Conservation (phyloP, 352 stramenopile species). For the Nothophytophthora sp. region DNA sequence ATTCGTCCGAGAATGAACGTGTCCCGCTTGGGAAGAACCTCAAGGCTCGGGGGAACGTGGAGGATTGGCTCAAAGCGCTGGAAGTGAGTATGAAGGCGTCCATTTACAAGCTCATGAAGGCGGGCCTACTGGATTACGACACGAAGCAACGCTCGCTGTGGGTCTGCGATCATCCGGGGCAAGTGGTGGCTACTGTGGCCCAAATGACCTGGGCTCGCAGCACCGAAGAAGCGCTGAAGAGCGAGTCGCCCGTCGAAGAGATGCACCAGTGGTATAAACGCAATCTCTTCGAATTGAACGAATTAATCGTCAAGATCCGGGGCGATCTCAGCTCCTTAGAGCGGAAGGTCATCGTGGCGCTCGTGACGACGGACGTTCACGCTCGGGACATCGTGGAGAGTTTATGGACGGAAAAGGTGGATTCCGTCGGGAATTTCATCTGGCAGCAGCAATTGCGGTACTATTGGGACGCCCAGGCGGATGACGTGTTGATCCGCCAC, state of each 20-base stretch:
- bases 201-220: slow-evolving; percentile 93
- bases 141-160: slow-evolving; percentile 77
- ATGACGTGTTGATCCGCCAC: slow-evolving; percentile 91
- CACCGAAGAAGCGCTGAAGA: slow-evolving; percentile 83
- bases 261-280: slow-evolving; percentile 77
- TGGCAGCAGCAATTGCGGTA: slow-evolving; percentile 96
- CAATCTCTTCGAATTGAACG: slow-evolving; percentile 85
- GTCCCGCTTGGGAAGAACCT: slow-evolving; percentile 92
- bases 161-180: slow-evolving; percentile 90
- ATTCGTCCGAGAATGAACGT: slow-evolving; percentile 89
- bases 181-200: slow-evolving; percentile 93
- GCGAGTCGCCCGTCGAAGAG: slow-evolving; percentile 32
- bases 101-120: slow-evolving; percentile 94
- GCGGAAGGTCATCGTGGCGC: slow-evolving; percentile 92
- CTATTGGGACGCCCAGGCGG: slow-evolving; percentile 90
- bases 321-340: slow-evolving; percentile 87
- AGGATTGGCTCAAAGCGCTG: slow-evolving; percentile 88
- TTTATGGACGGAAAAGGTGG: slow-evolving; percentile 71
- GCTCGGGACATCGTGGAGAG: slow-evolving; percentile 88
- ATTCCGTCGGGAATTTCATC: slow-evolving; percentile 88
- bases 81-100: slow-evolving; percentile 91
- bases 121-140: slow-evolving; percentile 91
- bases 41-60: slow-evolving; percentile 90
- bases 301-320: slow-evolving; percentile 93
- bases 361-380: slow-evolving; percentile 94